phyloP scores from a whole-genome alignment of 306 rosid species.

The Lablab purpureus region DNA sequence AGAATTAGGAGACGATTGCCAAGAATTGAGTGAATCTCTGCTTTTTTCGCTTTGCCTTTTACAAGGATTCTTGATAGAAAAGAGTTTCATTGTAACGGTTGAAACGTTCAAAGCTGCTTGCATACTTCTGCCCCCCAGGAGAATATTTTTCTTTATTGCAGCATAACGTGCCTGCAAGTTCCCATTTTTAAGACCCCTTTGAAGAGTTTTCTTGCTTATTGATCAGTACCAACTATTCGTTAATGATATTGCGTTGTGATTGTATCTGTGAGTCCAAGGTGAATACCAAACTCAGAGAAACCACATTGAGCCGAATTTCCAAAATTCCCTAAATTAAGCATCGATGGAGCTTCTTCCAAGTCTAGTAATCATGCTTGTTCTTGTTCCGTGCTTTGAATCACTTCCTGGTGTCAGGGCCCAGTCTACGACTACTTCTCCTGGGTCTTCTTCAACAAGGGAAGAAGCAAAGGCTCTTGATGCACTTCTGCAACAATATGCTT shows the following conservation, averaged over 20 bases:
- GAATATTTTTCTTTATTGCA: conserved; percentile 51
- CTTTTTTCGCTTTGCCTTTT: conserved; percentile 47
- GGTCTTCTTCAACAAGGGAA: conserved; percentile 45
- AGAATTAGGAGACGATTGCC: conserved; percentile 51
- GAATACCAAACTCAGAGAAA: conserved; percentile 33
- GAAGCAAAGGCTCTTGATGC: conserved; percentile 56
- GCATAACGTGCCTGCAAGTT: conserved; percentile 51
- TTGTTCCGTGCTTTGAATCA: conserved; percentile 54
- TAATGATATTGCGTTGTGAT: conserved; percentile 26
- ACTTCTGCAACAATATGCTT: conserved; percentile 68
- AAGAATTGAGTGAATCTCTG: conserved; percentile 43
- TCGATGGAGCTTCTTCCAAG: conserved; percentile 72
- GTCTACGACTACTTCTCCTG: conserved; percentile 33
- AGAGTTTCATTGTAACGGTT: conserved; percentile 66
- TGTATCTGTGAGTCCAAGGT: conserved; percentile 37
- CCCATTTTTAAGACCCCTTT: conserved; percentile 41
- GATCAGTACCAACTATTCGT: conserved; percentile 2
- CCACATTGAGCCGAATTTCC: conserved; percentile 54
- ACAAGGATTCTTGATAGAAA: conserved; percentile 57
- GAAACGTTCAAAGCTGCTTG: conserved; percentile 77
- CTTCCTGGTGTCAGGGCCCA: conserved; percentile 59
- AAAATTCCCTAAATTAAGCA: conserved; percentile 37
- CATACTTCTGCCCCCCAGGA: conserved; percentile 9
- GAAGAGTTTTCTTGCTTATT: conserved; percentile 46
- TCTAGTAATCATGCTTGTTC: conserved; percentile 58